Evolutionary conservation across 345 rosid species (phyloP), one percentile per base, ranked within the genome.

Genomic region (Hirschfeldia incana): DNA sequence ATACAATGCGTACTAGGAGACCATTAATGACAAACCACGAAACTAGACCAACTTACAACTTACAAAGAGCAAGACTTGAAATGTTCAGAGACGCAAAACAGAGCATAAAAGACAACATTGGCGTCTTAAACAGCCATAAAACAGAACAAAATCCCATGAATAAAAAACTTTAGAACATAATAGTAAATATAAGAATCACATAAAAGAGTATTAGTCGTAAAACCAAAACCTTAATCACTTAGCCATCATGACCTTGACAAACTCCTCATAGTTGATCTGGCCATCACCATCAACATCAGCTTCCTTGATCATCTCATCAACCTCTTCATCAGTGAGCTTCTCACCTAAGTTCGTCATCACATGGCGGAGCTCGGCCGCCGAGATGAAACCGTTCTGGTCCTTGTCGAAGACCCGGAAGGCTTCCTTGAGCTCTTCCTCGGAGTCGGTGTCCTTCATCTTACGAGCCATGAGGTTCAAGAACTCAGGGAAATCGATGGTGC

Each of bases 41-140:
- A 32, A 77, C 76, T 70, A 77, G 65, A 78, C 27, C 33, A 55
- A 64, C 46, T 71, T 71, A 78, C 81, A 57, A 51, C 46, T 70
- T 77, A 77, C 71, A 42, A 57, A 57, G 13, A 10, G 16, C 44
- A 21, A 69, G 75, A 70, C 58, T 37, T 28, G 26, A 71, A 62
- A 57, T 71, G 60, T 65, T 28, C 5, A 71, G 34, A 71, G 34
- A 71, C 58, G 26, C 71, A 77, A 53, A 70, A 70, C 57, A 51
- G 17, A 49, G 17, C 57, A 13, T 49, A 49, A 49, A 13, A 49
- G 21, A 51, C n/a, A 51, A 51, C 57, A 51, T 15, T 51, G 17
- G 21, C 57, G 17, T n/a, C 17, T 49, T 27, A 70, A 16, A 51
- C 70, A 77, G 55, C 57, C 27, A 51, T 26, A 51, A 69, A 62